These are phyloP conservation scores for Fusarium udum DNA, from an alignment of 2,329 filamentous ascomycete species.

Conservation along the genomic window DNA sequence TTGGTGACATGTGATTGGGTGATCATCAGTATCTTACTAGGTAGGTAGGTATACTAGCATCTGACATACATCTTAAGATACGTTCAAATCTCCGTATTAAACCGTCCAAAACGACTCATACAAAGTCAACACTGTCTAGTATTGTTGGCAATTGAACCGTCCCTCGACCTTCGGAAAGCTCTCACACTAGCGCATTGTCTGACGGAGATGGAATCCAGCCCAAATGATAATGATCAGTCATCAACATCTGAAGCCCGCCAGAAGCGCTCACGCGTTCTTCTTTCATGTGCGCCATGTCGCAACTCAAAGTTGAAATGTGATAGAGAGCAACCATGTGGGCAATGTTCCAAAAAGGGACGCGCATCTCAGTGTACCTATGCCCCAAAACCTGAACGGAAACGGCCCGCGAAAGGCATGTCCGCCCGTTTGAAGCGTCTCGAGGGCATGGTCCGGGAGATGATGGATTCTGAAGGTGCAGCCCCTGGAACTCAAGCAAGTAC, in stretches of 20 bases:
- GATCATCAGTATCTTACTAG: too few species aligned
- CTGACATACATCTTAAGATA: not conserved
- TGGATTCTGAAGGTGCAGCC: slow-evolving; percentile 52
- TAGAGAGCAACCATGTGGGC: slow-evolving; percentile 60
- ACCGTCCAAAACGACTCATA: not conserved
- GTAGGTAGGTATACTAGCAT: not conserved
- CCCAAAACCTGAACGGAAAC: slow-evolving; percentile 53
- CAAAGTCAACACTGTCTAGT: not conserved
- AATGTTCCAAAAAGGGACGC: slow-evolving; percentile 62
- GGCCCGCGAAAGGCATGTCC: slow-evolving; percentile 60
- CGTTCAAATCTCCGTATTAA: not conserved
- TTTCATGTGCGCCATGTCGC: slow-evolving; percentile 64
- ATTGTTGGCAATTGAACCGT: too few species aligned
- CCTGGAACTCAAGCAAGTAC: not conserved
- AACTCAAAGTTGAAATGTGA: slow-evolving; percentile 67
- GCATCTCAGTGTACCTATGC: slow-evolving; percentile 60
- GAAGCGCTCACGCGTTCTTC: slow-evolving; percentile 60
- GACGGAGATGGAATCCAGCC: slow-evolving; percentile 37
- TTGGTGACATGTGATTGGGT: slow-evolving; percentile 1
- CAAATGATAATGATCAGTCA: slow-evolving; percentile 31
- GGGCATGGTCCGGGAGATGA: slow-evolving; percentile 66
- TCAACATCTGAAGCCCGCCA: slow-evolving; percentile 36
- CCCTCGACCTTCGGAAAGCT: not conserved
- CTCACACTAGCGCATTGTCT: not conserved
- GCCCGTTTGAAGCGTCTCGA: slow-evolving; percentile 64